Conservation (phyloP, 2,329 filamentous ascomycete species). For the Graphilbum ipis-grandicollis region DNA sequence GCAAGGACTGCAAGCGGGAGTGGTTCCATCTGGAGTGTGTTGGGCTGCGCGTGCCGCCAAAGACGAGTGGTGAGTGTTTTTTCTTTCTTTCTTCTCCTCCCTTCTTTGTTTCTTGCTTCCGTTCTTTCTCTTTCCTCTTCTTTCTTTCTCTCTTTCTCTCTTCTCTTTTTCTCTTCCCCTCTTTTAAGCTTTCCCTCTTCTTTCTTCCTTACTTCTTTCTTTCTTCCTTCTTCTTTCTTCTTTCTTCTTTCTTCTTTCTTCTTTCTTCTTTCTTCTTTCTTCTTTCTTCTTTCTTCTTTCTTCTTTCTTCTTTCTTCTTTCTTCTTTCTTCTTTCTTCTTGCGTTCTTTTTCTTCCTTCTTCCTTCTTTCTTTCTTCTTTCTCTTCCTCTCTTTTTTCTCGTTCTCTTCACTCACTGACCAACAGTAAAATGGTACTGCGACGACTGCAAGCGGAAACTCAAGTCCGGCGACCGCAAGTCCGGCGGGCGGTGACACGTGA, state of each 20-base stretch:
- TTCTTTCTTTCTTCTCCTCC: too few relatives aligned
- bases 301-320: too few relatives aligned
- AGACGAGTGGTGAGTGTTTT: constrained; percentile 44
- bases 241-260: too few relatives aligned
- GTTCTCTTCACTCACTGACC: constrained; percentile 2
- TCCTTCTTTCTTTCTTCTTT: too few relatives aligned
- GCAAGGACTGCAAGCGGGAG: constrained; percentile 52
- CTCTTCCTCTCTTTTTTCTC: neutral
- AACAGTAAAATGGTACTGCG: constrained; percentile 66
- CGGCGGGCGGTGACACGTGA: neutral
- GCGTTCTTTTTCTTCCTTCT: neutral
- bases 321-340: constrained; percentile 12
- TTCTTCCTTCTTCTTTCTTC: neutral
- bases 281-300: constrained; percentile 1
- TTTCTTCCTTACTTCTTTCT: constrained; percentile 11
- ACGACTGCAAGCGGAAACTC: constrained; percentile 55
- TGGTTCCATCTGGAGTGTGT: constrained; percentile 79
- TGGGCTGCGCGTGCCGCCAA: constrained; percentile 62
- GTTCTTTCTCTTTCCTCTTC: neutral
- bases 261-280: neutral
- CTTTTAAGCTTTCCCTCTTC: constrained; percentile 3
- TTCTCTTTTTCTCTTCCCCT: neutral
- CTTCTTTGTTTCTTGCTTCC: constrained; percentile 11
- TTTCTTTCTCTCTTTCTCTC: too few relatives aligned
- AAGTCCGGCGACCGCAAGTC: constrained; percentile 36